Evolutionary conservation across 1,139 yeast genomes (phyloP).

Genomic region (Pichia sp.): DNA sequence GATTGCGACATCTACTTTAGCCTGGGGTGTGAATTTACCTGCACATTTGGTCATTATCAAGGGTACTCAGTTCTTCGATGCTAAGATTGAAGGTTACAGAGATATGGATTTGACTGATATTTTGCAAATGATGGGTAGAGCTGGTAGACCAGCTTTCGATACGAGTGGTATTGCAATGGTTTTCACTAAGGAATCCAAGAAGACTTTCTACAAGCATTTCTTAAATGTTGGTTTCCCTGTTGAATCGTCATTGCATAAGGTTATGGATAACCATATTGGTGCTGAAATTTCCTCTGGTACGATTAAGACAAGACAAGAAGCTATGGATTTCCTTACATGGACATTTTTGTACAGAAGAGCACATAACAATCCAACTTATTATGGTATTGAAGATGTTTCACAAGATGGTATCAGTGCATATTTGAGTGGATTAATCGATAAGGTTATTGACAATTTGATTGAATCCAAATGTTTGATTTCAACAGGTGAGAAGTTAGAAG

Average conservation of each 20-base stretch:
- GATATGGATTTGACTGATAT: conserved; percentile 95
- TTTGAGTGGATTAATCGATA: conserved; percentile 71
- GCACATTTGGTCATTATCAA: conserved; percentile 93
- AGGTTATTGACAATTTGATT: conserved; percentile 61
- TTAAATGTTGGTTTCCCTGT: conserved; percentile 96
- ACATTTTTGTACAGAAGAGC: conserved; percentile 92
- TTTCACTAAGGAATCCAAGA: conserved; percentile 88
- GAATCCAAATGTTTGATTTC: conserved; percentile 69
- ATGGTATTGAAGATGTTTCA: conserved; percentile 75
- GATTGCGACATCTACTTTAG: conserved; percentile 93
- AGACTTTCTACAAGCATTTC: conserved; percentile 91
- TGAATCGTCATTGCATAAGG: conserved; percentile 92
- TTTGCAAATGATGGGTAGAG: conserved; percentile 89
- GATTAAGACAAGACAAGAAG: conserved; percentile 78
- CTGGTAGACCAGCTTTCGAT: conserved; percentile 97
- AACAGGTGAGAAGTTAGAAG: conserved; percentile 48
- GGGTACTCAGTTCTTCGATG: conserved; percentile 88
- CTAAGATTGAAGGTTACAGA: conserved; percentile 74
- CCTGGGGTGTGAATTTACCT: conserved; percentile 97
- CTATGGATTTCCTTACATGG: conserved; percentile 92
- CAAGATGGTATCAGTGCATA: conserved; percentile 68
- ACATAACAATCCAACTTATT: conserved; percentile 93
- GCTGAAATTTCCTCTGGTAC: conserved; percentile 95
- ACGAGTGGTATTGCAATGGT: conserved; percentile 95
- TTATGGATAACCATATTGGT: conserved; percentile 91